phyloP scores from a whole-genome alignment of 179 eudicot genomes.

The Actinidia chinensis region DNA sequence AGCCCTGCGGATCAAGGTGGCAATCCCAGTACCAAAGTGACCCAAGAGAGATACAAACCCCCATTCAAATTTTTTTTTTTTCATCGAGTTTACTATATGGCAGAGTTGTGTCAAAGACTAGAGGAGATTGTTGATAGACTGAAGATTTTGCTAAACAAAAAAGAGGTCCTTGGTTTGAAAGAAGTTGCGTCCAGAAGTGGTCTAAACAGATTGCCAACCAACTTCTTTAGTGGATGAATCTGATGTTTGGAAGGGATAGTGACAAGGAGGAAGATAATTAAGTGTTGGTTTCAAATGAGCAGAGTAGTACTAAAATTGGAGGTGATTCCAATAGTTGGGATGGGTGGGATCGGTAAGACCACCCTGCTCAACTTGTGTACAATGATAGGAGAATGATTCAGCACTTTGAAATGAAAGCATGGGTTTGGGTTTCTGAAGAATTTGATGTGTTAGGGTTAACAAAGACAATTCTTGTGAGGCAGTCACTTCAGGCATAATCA shows the following conservation, averaged over 20 bases:
- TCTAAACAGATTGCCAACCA: neutral
- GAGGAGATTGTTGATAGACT: neutral
- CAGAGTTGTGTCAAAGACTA: too few relatives aligned
- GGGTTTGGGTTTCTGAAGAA: neutral
- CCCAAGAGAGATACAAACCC: too few relatives aligned
- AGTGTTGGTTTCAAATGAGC: neutral
- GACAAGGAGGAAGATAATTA: neutral
- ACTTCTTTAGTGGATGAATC: neutral
- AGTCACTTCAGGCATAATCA: too few relatives aligned
- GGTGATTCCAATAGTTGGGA: neutral
- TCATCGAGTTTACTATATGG: too few relatives aligned
- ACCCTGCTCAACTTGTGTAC: neutral
- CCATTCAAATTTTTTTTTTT: too few relatives aligned
- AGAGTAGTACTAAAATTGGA: neutral
- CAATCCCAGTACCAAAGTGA: too few relatives aligned
- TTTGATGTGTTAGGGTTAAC: neutral
- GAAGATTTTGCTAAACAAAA: neutral
- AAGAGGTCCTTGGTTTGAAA: neutral
- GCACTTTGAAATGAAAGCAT: neutral
- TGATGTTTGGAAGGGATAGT: neutral
- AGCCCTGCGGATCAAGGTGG: too few relatives aligned
- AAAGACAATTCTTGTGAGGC: constrained; percentile 1
- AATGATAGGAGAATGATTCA: neutral
- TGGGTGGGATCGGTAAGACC: constrained; percentile 3
- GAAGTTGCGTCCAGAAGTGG: neutral